A percentile compares a stretch with the other conserved stretches of the same genome.
Conservation (phyloP, 2,329 filamentous ascomycete species). For the Hymenoscyphus fructigenus region DNA sequence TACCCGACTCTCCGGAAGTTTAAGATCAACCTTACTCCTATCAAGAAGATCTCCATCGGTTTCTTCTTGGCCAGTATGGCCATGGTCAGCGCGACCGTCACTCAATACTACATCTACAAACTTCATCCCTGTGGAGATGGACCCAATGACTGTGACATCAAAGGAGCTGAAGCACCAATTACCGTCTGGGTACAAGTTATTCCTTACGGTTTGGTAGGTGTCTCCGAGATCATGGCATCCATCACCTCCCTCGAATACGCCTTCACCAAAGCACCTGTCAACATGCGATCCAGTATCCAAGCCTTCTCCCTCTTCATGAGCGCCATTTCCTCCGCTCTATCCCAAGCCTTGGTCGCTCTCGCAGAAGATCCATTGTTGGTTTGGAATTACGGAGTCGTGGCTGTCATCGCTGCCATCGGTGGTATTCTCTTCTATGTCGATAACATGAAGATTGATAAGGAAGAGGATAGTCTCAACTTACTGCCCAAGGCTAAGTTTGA, state of each 20-base stretch:
- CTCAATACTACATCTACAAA: slow-evolving; percentile 60
- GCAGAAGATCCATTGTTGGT: slow-evolving; percentile 45
- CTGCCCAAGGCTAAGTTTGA: slow-evolving; percentile 13
- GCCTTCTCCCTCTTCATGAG: slow-evolving; percentile 58
- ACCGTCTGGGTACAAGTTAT: slow-evolving; percentile 55
- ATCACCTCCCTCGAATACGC: slow-evolving; percentile 72
- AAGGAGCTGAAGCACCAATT: slow-evolving; percentile 49
- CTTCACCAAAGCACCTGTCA: slow-evolving; percentile 69
- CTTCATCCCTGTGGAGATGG: slow-evolving; percentile 52
- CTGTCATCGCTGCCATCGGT: slow-evolving; percentile 20
- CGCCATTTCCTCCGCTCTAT: slow-evolving; percentile 53
- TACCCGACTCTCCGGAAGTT: slow-evolving; percentile 55
- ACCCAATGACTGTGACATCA: slow-evolving; percentile 44
- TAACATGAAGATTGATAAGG: slow-evolving; percentile 23
- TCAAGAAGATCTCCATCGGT: slow-evolving; percentile 55
- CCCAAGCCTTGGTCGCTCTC: slow-evolving; percentile 43
- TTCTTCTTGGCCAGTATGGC: slow-evolving; percentile 52
- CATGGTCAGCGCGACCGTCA: slow-evolving; percentile 55
- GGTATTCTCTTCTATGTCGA: slow-evolving; percentile 23
- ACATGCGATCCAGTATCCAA: slow-evolving; percentile 64
- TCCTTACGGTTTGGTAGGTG: slow-evolving; percentile 53
- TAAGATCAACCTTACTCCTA: slow-evolving; percentile 56
- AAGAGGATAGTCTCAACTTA: slow-evolving; percentile 27
- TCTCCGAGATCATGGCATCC: slow-evolving; percentile 62
- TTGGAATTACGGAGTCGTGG: slow-evolving; percentile 36